Evolutionary conservation across 2,329 filamentous ascomycete genomes (phyloP), one percentile per base, ranked within the genome.

Genomic region (Curvularia lunata): DNA sequence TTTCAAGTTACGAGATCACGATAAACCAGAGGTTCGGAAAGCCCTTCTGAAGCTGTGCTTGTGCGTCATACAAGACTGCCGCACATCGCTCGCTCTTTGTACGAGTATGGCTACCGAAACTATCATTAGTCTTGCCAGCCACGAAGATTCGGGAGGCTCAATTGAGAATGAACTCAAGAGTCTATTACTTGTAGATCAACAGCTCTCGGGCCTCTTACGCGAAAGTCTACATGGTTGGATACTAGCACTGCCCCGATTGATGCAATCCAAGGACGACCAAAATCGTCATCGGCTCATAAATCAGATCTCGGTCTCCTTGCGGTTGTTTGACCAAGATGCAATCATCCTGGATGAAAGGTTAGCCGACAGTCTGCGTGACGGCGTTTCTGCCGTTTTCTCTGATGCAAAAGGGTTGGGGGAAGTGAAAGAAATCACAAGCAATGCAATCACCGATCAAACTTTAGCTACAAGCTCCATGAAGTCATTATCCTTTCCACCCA

Each of bases 251-350:
- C 89, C 94, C 5, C 85, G 92, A 16, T 78, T 91, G 13, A 93
- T 97, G 87, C 91, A 94, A 73, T 86, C 88, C 8, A 89, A 88
- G 64, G 92, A 98, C 67, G 92, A 97, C 65, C 82, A 83, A n/a
- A 81, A 84, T 27, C 96, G 96, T 73, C 83, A 87, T 60, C 84
- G 85, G 54, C 87, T 88, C 1, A 84, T 98, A 25, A 84, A 84
- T 27, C 91, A 94, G 61, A 84, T 99, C n/a, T 85, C 89, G 13
- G 89, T 88, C 47, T 88, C 90, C 0, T 87, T 91, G 51, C 82
- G 85, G 28, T 75, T 94, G 7, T 79, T 95, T 19, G 84, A 83
- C 18, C 81, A 84, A 4, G 80, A 91, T 18, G 84, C 86, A 4
- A 81, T 88, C 0, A 85, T 88, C 0, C 77, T 96, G 4, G 85